Base-by-base conservation (phyloP, 176 grass and related monocot genomes). In the Eragrostis nindensis region DNA sequence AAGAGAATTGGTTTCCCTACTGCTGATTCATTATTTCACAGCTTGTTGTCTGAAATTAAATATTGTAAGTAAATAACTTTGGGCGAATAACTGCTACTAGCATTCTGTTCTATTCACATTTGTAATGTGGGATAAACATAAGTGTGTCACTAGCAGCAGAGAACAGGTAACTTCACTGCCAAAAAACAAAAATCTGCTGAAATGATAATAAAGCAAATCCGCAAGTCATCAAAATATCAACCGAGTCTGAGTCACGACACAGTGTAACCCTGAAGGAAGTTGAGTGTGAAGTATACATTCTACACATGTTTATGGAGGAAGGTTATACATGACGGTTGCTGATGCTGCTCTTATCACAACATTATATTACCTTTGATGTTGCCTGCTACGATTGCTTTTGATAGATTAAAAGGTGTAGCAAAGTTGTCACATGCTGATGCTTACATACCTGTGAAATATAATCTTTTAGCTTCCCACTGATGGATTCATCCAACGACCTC, bases 401-500 rank as follows among this genome's bases (percentile, higher is more conserved):
- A 75, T 54, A 81, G 26, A 74, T 29, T 70, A 30, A 74, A 73
- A 78, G 6, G 10, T 68, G 5, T n/a, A 47, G 12, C 6, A 73
- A 44, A 22, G 21, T 21, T 30, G 3, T 56, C n/a, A 62, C 18
- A 87, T 22, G 18, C 27, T n/a, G 16, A 70, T 70, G 30, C 39
- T 67, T 69, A 52, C 74, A 70, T 79, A 91, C 95, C 90, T 98
- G 77, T 36, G 83, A 75, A 89, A 98, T 94, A 75, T 87, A 78
- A 59, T 85, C 81, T 84, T 95, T 95, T 54, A 98, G 41, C 78
- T 89, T 91, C 39, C 76, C 65, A 49, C 46, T 87, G 66, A 93
- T 82, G 25, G 84, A 86, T 70, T 91, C 84, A 78, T 98, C 92
- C 81, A 98, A 76, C 65, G 95, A 83, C 86, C 95, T 95, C 87